A percentile compares a stretch with the other conserved stretches of the same genome.
phyloP scores from a whole-genome alignment of 768 basidiomycete species.

The Tricholoma hemisulphureum region DNA sequence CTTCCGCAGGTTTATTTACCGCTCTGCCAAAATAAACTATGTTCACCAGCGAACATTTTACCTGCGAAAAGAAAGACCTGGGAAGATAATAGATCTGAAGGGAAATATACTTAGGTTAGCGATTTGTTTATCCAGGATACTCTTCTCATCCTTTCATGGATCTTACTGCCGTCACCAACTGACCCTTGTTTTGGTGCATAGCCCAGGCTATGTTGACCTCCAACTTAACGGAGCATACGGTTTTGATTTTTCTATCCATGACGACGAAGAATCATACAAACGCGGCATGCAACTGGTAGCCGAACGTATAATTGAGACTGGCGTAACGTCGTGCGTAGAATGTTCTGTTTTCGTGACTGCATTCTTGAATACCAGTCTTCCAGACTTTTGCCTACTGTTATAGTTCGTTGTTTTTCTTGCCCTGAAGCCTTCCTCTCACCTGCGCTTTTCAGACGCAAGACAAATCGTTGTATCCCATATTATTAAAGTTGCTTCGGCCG shows the following conservation, averaged over 20 bases:
- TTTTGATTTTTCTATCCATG: constrained; percentile 84
- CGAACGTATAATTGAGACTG: constrained; percentile 78
- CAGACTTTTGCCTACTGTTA: constrained; percentile 65
- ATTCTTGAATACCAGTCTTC: constrained; percentile 25
- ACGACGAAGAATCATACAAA: constrained; percentile 66
- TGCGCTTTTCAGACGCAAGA: constrained; percentile 64
- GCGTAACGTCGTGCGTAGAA: constrained; percentile 75
- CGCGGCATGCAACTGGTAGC: constrained; percentile 69
- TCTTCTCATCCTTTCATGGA: not conserved
- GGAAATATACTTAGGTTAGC: constrained; percentile 74
- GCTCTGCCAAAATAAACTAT: constrained; percentile 9
- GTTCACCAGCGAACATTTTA: constrained; percentile 63
- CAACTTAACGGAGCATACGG: constrained; percentile 91
- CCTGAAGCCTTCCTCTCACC: not conserved
- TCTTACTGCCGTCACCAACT: not conserved
- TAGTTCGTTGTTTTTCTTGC: constrained; percentile 45
- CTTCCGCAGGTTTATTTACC: constrained; percentile 7
- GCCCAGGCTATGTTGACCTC: constrained; percentile 83
- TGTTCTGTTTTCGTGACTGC: not conserved
- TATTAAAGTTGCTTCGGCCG: constrained; percentile 67
- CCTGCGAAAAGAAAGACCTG: constrained; percentile 57
- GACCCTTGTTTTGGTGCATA: constrained; percentile 25
- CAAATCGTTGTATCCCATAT: constrained; percentile 66
- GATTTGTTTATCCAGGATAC: not conserved
- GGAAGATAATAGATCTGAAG: constrained; percentile 60